A percentile compares a stretch with the other conserved stretches of the same genome.
These are phyloP conservation scores for Lagenidium sp. DNA, from an alignment of 352 stramenopile species.

Conservation along the genomic window DNA sequence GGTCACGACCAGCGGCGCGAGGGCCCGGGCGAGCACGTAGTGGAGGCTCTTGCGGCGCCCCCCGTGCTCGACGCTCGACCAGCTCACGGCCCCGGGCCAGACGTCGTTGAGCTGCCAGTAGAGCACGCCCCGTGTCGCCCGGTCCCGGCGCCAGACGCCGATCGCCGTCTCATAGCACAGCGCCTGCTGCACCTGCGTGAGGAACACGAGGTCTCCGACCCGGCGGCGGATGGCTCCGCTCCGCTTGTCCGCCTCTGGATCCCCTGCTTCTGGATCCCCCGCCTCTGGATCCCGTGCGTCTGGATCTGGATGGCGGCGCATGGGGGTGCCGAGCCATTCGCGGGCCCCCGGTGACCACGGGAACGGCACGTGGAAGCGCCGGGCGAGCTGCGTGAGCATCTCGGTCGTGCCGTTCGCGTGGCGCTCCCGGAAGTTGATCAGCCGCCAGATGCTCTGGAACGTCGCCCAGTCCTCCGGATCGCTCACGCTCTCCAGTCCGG, in stretches of 20 bases:
- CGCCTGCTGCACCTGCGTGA: conserved; percentile 72
- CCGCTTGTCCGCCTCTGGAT: conserved; percentile 17
- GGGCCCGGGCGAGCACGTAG: conserved; percentile 57
- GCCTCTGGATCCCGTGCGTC: too few species aligned
- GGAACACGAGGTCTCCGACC: conserved; percentile 35
- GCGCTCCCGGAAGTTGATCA: conserved; percentile 75
- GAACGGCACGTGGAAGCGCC: conserved; percentile 64
- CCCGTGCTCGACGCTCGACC: conserved; percentile 78
- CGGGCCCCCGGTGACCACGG: too few species aligned
- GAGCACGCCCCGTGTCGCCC: conserved; percentile 73
- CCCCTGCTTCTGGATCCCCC: too few species aligned
- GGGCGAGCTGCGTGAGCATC: conserved; percentile 61
- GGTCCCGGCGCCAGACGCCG: conserved; percentile 54
- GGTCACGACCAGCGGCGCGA: conserved; percentile 42
- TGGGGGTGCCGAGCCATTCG: too few species aligned
- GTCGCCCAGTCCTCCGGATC: conserved; percentile 40
- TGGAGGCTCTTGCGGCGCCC: conserved; percentile 79
- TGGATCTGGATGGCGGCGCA: too few species aligned
- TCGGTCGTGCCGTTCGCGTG: conserved; percentile 68
- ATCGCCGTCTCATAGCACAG: conserved; percentile 78
- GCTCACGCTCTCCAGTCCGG: conserved; percentile 41
- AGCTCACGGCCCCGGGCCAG: conserved; percentile 81
- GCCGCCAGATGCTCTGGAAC: conserved; percentile 60
- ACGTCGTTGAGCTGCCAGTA: conserved; percentile 89
- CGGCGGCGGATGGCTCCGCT: neutral